Percentiles rank a stretch among this genome's conserved stretches.
phyloP scores from a whole-genome alignment of 129 eudicot species.

The Helianthus tuberosus region DNA sequence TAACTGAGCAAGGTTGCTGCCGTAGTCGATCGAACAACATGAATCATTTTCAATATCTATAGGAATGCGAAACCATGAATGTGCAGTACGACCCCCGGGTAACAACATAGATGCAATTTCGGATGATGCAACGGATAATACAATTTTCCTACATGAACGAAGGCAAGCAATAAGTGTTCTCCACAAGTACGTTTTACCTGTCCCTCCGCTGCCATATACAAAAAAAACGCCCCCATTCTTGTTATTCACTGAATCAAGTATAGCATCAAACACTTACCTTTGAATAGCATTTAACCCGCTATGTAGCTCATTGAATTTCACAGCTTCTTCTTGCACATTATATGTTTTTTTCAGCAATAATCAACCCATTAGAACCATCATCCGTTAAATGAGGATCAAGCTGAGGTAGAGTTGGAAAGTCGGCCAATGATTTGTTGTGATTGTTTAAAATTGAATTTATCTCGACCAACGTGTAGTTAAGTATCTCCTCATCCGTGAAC shows the following conservation, averaged over 20 bases:
- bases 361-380: neutral
- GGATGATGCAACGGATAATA: too few species aligned
- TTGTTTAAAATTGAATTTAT: neutral
- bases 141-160: neutral
- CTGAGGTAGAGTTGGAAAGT: neutral
- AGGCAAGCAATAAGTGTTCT: neutral
- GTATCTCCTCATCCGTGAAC: neutral
- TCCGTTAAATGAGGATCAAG: neutral
- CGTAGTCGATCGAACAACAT: too few species aligned
- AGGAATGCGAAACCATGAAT: too few species aligned
- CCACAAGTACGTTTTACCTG: neutral
- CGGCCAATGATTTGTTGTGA: neutral
- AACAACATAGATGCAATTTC: neutral
- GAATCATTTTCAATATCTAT: too few species aligned
- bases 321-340: neutral
- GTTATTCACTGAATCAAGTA: neutral
- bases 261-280: neutral
- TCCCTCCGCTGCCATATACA: neutral
- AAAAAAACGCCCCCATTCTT: neutral
- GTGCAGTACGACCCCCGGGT: neutral
- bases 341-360: neutral
- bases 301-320: neutral
- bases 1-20: too few species aligned
- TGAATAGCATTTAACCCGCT: neutral
- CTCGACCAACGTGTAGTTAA: neutral